Percentiles rank a stretch among this genome's conserved stretches.
Evolutionary conservation across 2,329 filamentous ascomycete genomes (phyloP).

Genomic region (Podosphaera fusca): DNA sequence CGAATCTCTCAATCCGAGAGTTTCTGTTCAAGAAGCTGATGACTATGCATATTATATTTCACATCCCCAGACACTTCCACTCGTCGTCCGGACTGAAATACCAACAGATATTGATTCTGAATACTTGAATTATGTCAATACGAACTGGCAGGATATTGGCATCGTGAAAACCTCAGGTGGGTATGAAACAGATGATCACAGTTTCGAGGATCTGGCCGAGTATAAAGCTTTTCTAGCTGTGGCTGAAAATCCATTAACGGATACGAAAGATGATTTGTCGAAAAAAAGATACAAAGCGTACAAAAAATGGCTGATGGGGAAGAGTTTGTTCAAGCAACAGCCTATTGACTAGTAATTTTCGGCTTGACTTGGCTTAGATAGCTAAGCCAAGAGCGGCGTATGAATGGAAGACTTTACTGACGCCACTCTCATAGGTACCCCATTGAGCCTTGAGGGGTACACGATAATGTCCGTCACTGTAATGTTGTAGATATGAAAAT

Average conservation of each 20-base stretch:
- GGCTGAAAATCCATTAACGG: constrained; percentile 64
- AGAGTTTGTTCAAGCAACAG: constrained; percentile 88
- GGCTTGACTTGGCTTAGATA: neutral
- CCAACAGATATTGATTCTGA: constrained; percentile 39
- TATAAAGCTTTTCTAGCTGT: constrained; percentile 59
- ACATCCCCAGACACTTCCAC: constrained; percentile 70
- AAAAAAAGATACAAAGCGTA: constrained; percentile 98
- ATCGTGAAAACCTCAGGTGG: constrained; percentile 7
- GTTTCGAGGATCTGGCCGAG: constrained; percentile 35
- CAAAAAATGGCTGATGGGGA: constrained; percentile 78
- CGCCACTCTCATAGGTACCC: too few relatives aligned
- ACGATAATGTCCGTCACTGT: too few relatives aligned
- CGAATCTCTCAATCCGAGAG: constrained; percentile 65
- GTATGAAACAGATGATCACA: constrained; percentile 2
- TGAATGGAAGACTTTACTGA: too few relatives aligned
- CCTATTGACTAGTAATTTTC: constrained; percentile 23
- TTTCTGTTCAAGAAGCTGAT: constrained; percentile 51
- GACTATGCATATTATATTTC: constrained; percentile 79
- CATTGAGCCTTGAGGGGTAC: too few relatives aligned
- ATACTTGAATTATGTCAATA: constrained; percentile 59
- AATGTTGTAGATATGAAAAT: too few relatives aligned
- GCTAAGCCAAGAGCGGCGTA: too few relatives aligned
- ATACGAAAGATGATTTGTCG: constrained; percentile 60
- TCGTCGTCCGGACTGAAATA: constrained; percentile 50
- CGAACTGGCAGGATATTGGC: constrained; percentile 33